These are phyloP conservation scores for Ruellia speciosa DNA, from an alignment of 305 asterid species.

Conservation along the genomic window DNA sequence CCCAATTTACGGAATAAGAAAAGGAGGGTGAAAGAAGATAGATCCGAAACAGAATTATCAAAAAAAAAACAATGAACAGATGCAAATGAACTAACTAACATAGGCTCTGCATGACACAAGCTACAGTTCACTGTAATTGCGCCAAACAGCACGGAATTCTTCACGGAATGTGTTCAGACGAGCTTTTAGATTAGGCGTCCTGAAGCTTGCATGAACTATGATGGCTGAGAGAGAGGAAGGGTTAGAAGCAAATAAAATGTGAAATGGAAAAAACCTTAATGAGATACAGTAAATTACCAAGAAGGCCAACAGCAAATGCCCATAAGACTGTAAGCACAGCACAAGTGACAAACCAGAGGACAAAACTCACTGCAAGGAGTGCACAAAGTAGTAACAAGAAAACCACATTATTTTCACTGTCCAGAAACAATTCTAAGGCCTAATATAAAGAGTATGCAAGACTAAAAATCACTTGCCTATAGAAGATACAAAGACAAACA, in stretches of 20 bases:
- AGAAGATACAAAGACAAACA: constrained; percentile 58
- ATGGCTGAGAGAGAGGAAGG: constrained; percentile 49
- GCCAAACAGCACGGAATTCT: constrained; percentile 96
- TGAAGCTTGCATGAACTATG: constrained; percentile 68
- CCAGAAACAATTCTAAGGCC: constrained; percentile 9
- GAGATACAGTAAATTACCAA: constrained; percentile 40
- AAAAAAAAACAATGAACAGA: too few relatives aligned
- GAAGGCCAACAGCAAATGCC: constrained; percentile 65
- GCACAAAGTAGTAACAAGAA: neutral
- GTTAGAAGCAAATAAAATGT: constrained; percentile 1
- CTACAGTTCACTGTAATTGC: constrained; percentile 86
- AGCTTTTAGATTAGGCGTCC: constrained; percentile 85
- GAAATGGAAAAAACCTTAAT: constrained; percentile 14
- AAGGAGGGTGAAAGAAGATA: too few relatives aligned
- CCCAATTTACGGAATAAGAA: too few relatives aligned
- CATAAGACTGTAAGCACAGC: constrained; percentile 54
- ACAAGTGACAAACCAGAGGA: constrained; percentile 81
- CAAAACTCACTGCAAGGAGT: constrained; percentile 51
- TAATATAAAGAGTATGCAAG: constrained; percentile 5
- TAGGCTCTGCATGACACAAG: constrained; percentile 14
- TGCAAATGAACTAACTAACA: neutral
- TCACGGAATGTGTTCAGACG: constrained; percentile 92
- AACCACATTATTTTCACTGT: neutral
- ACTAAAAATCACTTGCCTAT: constrained; percentile 30
- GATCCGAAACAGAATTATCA: neutral